Conservation (phyloP, 2,329 filamentous ascomycete species). For the Alternaria consortialis region DNA sequence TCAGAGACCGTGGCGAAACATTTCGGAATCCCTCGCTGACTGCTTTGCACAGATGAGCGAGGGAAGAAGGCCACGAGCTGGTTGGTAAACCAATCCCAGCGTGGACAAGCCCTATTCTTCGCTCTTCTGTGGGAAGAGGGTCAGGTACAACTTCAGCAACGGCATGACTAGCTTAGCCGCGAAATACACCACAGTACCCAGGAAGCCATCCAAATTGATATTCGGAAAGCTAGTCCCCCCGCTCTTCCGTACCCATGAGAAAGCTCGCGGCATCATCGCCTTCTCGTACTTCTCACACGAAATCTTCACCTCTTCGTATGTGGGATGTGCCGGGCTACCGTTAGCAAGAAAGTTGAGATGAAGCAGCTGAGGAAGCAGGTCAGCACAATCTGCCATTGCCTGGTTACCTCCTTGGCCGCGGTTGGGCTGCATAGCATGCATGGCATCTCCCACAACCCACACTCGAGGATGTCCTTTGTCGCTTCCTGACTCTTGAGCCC, state of each 20-base stretch:
- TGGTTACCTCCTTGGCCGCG: constrained; percentile 9
- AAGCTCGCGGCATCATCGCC: constrained; percentile 2
- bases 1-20: not conserved
- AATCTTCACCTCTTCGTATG: not conserved
- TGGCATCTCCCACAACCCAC: constrained; percentile 4
- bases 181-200: not conserved
- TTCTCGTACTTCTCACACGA: not conserved
- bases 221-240: not conserved
- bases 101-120: not conserved
- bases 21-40: not conserved
- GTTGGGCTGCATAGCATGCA: constrained; percentile 7
- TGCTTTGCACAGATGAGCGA: not conserved
- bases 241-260: constrained; percentile 5
- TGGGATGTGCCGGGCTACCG: not conserved
- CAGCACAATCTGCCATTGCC: not conserved
- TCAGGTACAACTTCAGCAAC: not conserved
- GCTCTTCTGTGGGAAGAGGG: not conserved
- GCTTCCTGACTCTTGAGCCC: not conserved
- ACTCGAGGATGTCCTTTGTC: not conserved
- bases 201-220: not conserved
- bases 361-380: constrained; percentile 1
- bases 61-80: not conserved
- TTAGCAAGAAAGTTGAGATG: not conserved
- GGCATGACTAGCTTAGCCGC: not conserved
- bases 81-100: not conserved